Evolutionary conservation across 2,329 filamentous ascomycete genomes (phyloP), one percentile per base, ranked within the genome.

Genomic region (Arthrobotrys sinensis): DNA sequence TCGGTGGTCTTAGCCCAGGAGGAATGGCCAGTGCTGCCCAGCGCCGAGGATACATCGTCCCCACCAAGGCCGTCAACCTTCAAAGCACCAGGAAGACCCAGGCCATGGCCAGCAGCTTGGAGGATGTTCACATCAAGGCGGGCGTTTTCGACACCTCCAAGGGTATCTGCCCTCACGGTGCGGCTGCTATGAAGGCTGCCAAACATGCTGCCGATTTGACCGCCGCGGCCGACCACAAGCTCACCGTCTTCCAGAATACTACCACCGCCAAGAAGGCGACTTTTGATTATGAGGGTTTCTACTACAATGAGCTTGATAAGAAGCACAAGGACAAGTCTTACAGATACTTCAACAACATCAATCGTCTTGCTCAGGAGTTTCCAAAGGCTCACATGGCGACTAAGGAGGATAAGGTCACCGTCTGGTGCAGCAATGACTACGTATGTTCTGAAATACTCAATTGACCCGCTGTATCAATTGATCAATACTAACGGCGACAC

Each of bases 291-390:
- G 91, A 97, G 82, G 89, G 85, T 55, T 99, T 97, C 85, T 99
- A 98, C 86, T 86, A 91, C 80, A 87, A 87, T 79, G 95, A 99
- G 85, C 86, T 99, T 81, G 93, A 97, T 82, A 98, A 97, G 89
- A 99, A 99, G 87, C 96, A 97, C 89, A 94, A 97, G 88, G 96
- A 99, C 88, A 98, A 97, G 87, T 97, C 94, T 65, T 99, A 99
- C 87, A 93, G 96, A 83, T 98, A 98, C 87, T 99, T 99, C 88
- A 99, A 99, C 89, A 99, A 99, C 88, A 99, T 99, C 90, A 99
- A 99, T 84, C 94, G 96, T 40, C 88, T 99, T 79, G 96, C 96
- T 81, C 93, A 96, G 86, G 93, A 98, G 80, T 99, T 99, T 80
- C 96, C 96, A 34, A 93, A 92, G 80, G 96, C 96, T 53, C 96